Evolutionary conservation across 2,329 filamentous ascomycete genomes (phyloP), one percentile per base, ranked within the genome.

Genomic region (Sporothrix protearum): DNA sequence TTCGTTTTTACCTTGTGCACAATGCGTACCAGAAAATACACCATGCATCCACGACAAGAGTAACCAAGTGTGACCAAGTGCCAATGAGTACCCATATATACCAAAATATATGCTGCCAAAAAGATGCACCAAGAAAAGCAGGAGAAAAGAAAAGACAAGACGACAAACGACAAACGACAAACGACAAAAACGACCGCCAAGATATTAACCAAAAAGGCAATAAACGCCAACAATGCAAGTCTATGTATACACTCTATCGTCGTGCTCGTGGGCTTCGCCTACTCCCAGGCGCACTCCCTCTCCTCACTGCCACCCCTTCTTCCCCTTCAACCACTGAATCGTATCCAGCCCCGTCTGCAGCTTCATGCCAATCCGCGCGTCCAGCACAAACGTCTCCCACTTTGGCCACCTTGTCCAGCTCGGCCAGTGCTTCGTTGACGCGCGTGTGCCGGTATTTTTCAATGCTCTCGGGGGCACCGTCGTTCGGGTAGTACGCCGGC

Each of bases 341-440:
- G 89, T 92, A 76, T 91, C 87, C 76, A 90, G 80, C 1, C 87
- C 91, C 4, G 89, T 91, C 77, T 90, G 89, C 70, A 93, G 86
- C 72, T 91, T 88, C 85, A 94, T 86, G 2, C 91, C 91, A 68
- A 94, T 86, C 75, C 92, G 85, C 22, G 89, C 88, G 80, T 96
- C 92, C 68, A 96, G 83, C 73, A 92, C 85, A 78, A 89, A 96
- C 0, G 80, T 78, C 76, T 93, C 91, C 91, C 91, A 94, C 66
- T 82, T 82, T 86, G 68, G 89, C 87, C 39, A 89, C 89, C 77
- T 89, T 89, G 36, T 90, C 86, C 25, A 96, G 81, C 80, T 88
- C 88, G 66, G 84, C 81, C 74, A 88, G 85, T 77, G 90, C 92
- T 76, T 90, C 87, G 22, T 86, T 80, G 33, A 90, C 78, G 79